A percentile compares a stretch with the other conserved stretches of the same genome.
Conservation (phyloP, 2,329 filamentous ascomycete genomes). For the Alternaria sp. region DNA sequence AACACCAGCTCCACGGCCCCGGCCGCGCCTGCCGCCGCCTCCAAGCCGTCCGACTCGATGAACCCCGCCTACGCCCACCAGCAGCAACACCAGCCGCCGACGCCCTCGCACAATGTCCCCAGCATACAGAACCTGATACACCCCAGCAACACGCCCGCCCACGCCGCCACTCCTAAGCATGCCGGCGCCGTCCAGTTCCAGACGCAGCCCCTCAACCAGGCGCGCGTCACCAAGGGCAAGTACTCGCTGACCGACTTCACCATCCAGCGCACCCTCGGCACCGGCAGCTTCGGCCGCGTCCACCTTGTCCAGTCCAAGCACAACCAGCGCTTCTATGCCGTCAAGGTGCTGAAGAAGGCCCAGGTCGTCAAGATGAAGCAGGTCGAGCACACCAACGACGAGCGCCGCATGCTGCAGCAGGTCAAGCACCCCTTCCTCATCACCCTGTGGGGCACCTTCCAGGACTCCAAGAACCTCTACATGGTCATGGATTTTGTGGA, state of each 20-base stretch:
- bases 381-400: conserved; percentile 98
- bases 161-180: conserved; percentile 37
- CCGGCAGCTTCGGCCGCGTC: conserved; percentile 94
- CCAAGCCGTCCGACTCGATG: conserved; percentile 51
- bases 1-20: conserved; percentile 14
- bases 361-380: conserved; percentile 99
- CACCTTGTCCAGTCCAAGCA: conserved; percentile 97
- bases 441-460: conserved; percentile 97
- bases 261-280: conserved; percentile 89
- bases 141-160: conserved; percentile 51
- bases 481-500: conserved; percentile 99
- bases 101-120: conserved; percentile 70
- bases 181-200: conserved; percentile 46
- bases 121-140: conserved; percentile 87
- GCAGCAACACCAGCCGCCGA: conserved; percentile 17
- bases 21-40: conserved; percentile 24
- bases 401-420: conserved; percentile 91
- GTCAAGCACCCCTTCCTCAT: conserved; percentile 98
- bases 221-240: conserved; percentile 89
- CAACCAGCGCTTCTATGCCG: conserved; percentile 96
- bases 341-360: conserved; percentile 98
- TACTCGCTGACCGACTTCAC: conserved; percentile 92
- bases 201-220: conserved; percentile 45
- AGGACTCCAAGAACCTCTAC: conserved; percentile 93
- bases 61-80: conserved; percentile 42